Base-by-base conservation (phyloP, 1,284 basidiomycete genomes). In the Puccinia novopanici region DNA sequence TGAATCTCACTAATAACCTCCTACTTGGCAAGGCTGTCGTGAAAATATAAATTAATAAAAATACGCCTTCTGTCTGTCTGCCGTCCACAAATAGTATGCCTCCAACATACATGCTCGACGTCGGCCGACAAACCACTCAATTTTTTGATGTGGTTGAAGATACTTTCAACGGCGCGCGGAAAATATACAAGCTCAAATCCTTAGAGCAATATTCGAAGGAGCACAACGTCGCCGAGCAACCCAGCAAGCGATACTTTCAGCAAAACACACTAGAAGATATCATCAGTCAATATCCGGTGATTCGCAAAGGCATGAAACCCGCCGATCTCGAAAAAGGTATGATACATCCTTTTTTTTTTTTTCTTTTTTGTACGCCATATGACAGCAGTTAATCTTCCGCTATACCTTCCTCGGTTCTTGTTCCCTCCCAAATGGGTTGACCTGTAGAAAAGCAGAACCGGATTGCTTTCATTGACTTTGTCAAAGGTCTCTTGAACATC, bases 241-340 rank as follows among this genome's bases (percentile, higher is more conserved):
- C 95, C 0, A 95, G 94, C 84, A 98, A 99, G 86, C 95, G 98
- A 86, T 99, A 99, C 86, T 99, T 99, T 89, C 94, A 95, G 86
- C 94, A 95, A 34, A 94, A 91, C 22, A 92, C 93, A 27, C 87
- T 99, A 70, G 94, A 93, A 5, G 96, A 99, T 82, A 97, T 99
- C 84, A 92, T 99, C 86, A 94, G 94, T 86, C 93, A 92, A 80
- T 95, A 97, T 79, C 94, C 95, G 27, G 91, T 96, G 89, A 91
- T 93, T 27, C 87, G 89, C 79, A 89, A 91, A 84, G 91, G 91
- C 75, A 89, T 93, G 82, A 92, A 92, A 84, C 89, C 90, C 80
- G 90, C 92, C 57, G 97, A 99, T 85, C 88, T 95, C 83, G 95
- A 98, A 83, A 97, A 96, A 88, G 95, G 94, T 94, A 81, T 81